A percentile compares a stretch with the other conserved stretches of the same genome.
Evolutionary conservation across 192 early-diverging fungal genomes (phyloP).

Genomic region (Cetraspora pellucida): DNA sequence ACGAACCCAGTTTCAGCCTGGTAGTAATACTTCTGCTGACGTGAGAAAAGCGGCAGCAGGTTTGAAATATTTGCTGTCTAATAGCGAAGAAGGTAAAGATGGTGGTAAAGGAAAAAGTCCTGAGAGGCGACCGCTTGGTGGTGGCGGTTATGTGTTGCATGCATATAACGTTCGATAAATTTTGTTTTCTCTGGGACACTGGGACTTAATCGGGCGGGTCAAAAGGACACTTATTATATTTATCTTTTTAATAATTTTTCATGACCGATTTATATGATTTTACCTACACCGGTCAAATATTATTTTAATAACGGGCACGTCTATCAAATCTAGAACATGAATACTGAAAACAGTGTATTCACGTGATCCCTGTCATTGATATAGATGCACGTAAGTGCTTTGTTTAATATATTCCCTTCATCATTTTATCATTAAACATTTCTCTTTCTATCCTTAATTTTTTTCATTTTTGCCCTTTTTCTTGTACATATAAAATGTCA

Average conservation of each 20-base stretch:
- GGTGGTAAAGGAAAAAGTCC: constrained; percentile 33
- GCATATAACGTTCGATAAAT: constrained; percentile 33
- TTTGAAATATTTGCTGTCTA: constrained; percentile 47
- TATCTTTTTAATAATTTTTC: neutral
- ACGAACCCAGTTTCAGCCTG: neutral
- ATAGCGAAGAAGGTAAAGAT: constrained; percentile 38
- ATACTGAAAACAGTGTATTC: neutral
- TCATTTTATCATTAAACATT: neutral
- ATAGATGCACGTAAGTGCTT: constrained; percentile 10
- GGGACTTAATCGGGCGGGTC: neutral
- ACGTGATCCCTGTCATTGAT: neutral
- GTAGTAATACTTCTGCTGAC: constrained; percentile 22
- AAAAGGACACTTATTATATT: neutral
- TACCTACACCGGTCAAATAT: neutral
- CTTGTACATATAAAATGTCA: too few species aligned
- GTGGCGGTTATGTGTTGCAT: constrained; percentile 26
- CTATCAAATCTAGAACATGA: constrained; percentile 3
- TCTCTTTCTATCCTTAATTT: neutral
- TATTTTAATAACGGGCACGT: constrained; percentile 4
- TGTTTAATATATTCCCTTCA: neutral
- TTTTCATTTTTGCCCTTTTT: neutral
- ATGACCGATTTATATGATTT: neutral
- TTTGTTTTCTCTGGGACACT: neutral
- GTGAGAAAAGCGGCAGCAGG: constrained; percentile 44
- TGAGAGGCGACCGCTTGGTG: constrained; percentile 27